A percentile compares a stretch with the other conserved stretches of the same genome.
Evolutionary conservation across 495 filamentous ascomycete genomes (phyloP).

Genomic region (Venustampulla echinocandica): DNA sequence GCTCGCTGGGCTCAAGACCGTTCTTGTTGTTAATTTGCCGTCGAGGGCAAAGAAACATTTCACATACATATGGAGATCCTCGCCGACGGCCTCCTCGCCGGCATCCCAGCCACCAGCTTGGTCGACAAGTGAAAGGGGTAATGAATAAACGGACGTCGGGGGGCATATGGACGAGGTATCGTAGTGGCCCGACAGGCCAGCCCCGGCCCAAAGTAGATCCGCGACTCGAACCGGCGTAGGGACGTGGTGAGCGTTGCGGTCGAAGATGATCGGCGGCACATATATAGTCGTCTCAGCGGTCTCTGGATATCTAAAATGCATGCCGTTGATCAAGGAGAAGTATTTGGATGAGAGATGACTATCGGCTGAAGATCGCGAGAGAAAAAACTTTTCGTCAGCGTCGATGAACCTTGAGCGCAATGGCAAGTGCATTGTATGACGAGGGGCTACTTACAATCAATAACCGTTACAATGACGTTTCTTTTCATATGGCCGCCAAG

Average conservation of each 20-base stretch:
- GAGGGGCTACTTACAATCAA: slow-evolving; percentile 47
- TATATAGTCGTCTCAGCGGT: slow-evolving; percentile 53
- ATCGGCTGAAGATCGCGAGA: slow-evolving; percentile 41
- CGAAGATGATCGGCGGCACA: slow-evolving; percentile 61
- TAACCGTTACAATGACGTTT: slow-evolving; percentile 58
- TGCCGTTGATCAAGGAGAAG: slow-evolving; percentile 50
- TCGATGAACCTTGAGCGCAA: no score
- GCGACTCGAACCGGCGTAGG: slow-evolving; percentile 59
- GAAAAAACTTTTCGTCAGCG: no score
- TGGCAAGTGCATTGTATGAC: background rate
- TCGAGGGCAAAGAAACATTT: slow-evolving; percentile 66
- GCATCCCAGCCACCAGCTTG: slow-evolving; percentile 38
- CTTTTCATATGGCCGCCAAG: slow-evolving; percentile 35
- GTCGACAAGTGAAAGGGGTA: slow-evolving; percentile 53
- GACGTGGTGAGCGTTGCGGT: slow-evolving; percentile 58
- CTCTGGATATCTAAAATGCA: slow-evolving; percentile 45
- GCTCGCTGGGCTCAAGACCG: slow-evolving; percentile 53
- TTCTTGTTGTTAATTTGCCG: slow-evolving; percentile 45
- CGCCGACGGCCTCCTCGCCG: slow-evolving; percentile 45
- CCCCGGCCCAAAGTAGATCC: slow-evolving; percentile 58
- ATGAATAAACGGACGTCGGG: slow-evolving; percentile 62
- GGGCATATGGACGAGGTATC: slow-evolving; percentile 49
- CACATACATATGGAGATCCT: slow-evolving; percentile 66
- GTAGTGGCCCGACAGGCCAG: slow-evolving; percentile 58
- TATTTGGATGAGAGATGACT: slow-evolving; percentile 59